phyloP scores from a whole-genome alignment of 169 alveolate species.

The Plasmodium gallinaceum region DNA sequence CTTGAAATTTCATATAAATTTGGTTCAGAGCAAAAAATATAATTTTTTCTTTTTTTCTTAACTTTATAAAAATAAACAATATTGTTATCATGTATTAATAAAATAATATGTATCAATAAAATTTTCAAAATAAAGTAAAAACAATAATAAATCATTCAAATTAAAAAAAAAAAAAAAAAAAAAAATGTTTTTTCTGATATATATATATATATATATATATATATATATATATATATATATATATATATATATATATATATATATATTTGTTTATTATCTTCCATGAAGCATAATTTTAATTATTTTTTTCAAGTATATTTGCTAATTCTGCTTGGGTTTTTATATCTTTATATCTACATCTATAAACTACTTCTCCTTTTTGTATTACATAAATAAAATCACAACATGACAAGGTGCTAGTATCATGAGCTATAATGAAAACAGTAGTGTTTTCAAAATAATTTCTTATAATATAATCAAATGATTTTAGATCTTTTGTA shows the following conservation, averaged over 20 bases:
- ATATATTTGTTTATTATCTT: background rate
- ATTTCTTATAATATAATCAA: constrained; percentile 66
- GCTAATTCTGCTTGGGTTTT: constrained; percentile 59
- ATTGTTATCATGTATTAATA: too few relatives aligned
- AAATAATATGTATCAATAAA: too few relatives aligned
- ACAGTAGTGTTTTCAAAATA: constrained; percentile 80
- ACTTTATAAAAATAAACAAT: background rate
- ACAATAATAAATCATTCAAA: background rate
- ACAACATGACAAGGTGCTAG: constrained; percentile 80
- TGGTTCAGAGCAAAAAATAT: background rate
- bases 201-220: background rate
- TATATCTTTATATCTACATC: constrained; percentile 41
- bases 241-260: background rate
- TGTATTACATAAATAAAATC: constrained; percentile 81
- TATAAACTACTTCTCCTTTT: constrained; percentile 77
- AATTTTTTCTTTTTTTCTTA: background rate
- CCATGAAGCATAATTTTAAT: background rate
- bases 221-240: background rate
- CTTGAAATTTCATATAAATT: constrained; percentile 14
- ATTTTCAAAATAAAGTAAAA: background rate
- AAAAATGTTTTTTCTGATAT: too few relatives aligned
- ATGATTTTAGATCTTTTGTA: constrained; percentile 29
- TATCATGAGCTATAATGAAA: constrained; percentile 80
- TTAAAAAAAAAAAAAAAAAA: background rate
- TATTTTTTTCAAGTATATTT: constrained; percentile 4